phyloP scores from a whole-genome alignment of 345 rosid genomes.

The Bruguiera parviflora region DNA sequence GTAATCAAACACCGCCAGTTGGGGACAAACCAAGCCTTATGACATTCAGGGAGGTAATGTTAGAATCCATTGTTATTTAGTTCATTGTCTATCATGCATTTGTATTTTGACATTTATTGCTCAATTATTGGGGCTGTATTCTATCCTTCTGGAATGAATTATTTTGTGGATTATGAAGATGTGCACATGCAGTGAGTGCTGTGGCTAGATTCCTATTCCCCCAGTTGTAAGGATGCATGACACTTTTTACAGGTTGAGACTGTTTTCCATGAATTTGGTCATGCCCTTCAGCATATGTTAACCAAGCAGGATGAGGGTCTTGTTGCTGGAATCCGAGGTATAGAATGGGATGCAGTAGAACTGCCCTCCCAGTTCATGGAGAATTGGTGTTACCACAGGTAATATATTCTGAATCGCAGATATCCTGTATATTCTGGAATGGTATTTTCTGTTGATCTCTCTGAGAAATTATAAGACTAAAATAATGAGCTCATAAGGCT shows the following conservation, averaged over 20 bases:
- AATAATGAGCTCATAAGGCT: no score
- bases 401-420: conserved; percentile 2
- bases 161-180: not conserved
- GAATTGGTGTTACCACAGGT: conserved; percentile 99
- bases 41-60: conserved; percentile 85
- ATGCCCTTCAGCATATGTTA: conserved; percentile 95
- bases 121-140: not conserved
- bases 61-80: no score
- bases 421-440: no score
- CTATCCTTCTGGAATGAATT: not conserved
- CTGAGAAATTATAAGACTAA: no score
- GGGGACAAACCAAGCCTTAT: conserved; percentile 91
- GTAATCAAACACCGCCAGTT: conserved; percentile 94
- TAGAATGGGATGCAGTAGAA: conserved; percentile 97
- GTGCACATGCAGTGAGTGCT: conserved; percentile 1
- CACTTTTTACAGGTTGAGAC: conserved; percentile 67
- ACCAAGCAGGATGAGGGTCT: conserved; percentile 87
- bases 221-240: conserved; percentile 2
- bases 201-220: not conserved
- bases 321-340: conserved; percentile 79
- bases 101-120: not conserved
- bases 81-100: no score
- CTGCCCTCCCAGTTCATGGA: conserved; percentile 96
- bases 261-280: conserved; percentile 97
- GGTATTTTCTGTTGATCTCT: no score